These are phyloP conservation scores for Neurospora tetraspora DNA, from an alignment of 495 filamentous ascomycete genomes.

Conservation along the genomic window DNA sequence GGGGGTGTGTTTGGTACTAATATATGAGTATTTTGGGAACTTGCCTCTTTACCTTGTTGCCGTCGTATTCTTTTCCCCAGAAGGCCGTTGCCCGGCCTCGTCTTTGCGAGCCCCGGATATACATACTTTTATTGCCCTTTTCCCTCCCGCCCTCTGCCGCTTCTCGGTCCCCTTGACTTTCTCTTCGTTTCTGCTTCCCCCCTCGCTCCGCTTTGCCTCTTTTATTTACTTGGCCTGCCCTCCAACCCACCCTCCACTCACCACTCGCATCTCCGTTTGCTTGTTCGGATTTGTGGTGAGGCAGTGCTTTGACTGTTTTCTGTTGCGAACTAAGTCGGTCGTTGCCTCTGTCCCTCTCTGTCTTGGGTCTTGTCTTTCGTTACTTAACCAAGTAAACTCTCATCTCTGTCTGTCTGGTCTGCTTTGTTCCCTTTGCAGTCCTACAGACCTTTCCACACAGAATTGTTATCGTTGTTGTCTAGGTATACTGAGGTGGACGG, in stretches of 20 bases:
- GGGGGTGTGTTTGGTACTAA: not conserved
- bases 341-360: conserved; percentile 2
- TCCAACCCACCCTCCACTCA: not conserved
- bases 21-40: not conserved
- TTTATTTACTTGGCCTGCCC: conserved; percentile 4
- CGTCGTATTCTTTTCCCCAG: not conserved
- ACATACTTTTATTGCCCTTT: not conserved
- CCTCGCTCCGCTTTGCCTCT: not conserved
- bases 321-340: conserved; percentile 5
- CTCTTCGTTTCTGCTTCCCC: not conserved
- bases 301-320: not conserved
- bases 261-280: conserved; percentile 1
- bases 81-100: not conserved
- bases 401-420: not conserved
- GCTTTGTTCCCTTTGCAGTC: not conserved
- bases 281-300: not conserved
- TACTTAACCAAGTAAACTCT: not conserved
- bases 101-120: not conserved
- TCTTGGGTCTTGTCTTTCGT: not conserved
- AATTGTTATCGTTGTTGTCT: not conserved
- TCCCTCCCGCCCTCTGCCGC: not conserved
- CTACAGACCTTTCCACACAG: not conserved
- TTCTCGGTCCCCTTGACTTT: not conserved
- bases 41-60: not conserved
- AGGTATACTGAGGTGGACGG: not conserved